Evolutionary conservation across 108 stramenopile species (phyloP), one percentile per base, ranked within the genome.

Genomic region (Epithemia pelagica): DNA sequence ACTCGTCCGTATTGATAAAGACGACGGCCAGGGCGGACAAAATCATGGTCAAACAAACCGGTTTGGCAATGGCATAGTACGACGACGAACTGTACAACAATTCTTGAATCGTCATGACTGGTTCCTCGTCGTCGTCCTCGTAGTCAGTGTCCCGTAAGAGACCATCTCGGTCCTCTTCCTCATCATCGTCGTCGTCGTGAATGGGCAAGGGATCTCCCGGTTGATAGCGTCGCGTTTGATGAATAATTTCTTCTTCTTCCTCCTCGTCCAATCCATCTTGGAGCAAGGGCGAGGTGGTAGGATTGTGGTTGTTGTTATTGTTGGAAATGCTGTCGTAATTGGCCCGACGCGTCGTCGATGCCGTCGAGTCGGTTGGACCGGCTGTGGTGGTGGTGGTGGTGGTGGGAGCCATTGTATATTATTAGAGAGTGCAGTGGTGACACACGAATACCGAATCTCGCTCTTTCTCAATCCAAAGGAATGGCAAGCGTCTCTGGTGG

Each of bases 11-110:
- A 64, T 92, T 89, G 60, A 92, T 71, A 60, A 69, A 82, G 24
- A 87, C 85, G 0, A 92, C 91, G 3, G 91, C 82, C 19, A 89
- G 71, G 5, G 91, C 91, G 10, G 91, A 74, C 31, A 92, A 72
- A 33, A 86, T 74, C 91, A 92, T 92, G 10, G 91, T 89, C n/a
- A 89, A 66, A 18, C 86, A 75, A 32, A 92, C 90, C 57, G 91
- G 91, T 63, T 83, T 78, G 57, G 83, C 79, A 33, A 93, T 90
- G 25, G 91, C 91, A 70, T 90, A 81, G 70, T 83, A 93, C 21
- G 88, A 90, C 1, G 87, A 79, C 1, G 85, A 79, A 58, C 87
- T 86, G 63, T 93, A 93, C 25, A 89, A 74, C 25, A 93, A 61
- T 75, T 93, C 91, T 30, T 83, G 67, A 31, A 90, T 31, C 27